Evolutionary conservation across 83 land plant genomes (phyloP), one percentile per base, ranked within the genome.

Genomic region (Picea mariana): DNA sequence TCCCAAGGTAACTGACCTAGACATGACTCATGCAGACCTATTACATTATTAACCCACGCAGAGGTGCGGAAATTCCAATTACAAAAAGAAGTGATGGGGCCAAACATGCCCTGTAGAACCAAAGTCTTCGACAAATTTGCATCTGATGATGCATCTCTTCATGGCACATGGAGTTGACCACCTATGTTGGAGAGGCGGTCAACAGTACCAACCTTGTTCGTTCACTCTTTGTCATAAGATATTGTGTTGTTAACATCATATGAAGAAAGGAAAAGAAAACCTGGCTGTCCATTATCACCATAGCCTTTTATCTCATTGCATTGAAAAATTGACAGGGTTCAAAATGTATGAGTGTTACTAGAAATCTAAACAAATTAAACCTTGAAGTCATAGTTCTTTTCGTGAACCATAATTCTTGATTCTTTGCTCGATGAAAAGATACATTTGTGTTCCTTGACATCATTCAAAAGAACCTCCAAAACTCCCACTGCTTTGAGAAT

Each of bases 401-500:
- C 61, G 82, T 75, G 52, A 61, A 80, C 75, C 78, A 31, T 68
- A 18, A 62, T 27, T 82, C 13, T 81, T 73, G 58, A 42, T 83
- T 42, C 73, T 67, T n/a, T 86, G 90, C 34, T 92, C 95, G 21
- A 85, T 42, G 34, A 87, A 75, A 86, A 75, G 55, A 93, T 81
- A 82, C 82, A 85, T 83, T 87, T 91, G 67, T 91, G 87, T 71
- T 89, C 86, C 84, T 93, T 98, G 68, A 95, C 68, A 86, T 98
- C 98, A 86, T 98, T 99, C 59, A 98, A 76, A 58, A 31, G 31
- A 31, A 31, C 31, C 31, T 31, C 31, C 31, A 31, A 31, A 31
- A 31, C 31, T 31, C 31, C 99, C 78, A 96, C 98, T 86, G 96
- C 99, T 78, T 99, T 82, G 20, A 98, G 84, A n/a, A 96, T 96